Percentiles rank a stretch among this genome's conserved stretches.
phyloP scores from a whole-genome alignment of 2,329 filamentous ascomycete genomes.

The Phyllosticta capitalensis region DNA sequence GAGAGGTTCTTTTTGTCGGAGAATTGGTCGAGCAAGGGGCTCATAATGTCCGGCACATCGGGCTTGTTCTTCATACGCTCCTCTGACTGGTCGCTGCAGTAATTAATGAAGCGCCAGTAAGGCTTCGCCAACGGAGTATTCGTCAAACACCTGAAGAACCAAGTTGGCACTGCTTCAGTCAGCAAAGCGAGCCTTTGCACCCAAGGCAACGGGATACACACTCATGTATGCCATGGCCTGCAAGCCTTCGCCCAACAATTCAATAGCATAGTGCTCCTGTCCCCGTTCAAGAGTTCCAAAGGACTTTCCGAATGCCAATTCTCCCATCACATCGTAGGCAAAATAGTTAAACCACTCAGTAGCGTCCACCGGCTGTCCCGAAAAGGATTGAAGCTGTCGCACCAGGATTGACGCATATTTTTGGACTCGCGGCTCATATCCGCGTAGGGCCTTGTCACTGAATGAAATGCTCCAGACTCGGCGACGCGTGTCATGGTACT shows the following conservation, averaged over 20 bases:
- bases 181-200: background rate
- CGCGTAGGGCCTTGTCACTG: slow-evolving; percentile 15
- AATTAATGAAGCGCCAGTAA: slow-evolving; percentile 23
- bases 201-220: background rate
- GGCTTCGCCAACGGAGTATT: slow-evolving; percentile 22
- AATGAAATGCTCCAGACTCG: slow-evolving; percentile 26
- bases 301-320: slow-evolving; percentile 35
- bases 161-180: slow-evolving; percentile 15
- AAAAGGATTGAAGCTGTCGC: slow-evolving; percentile 16
- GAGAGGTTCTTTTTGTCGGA: background rate
- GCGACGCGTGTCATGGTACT: slow-evolving; percentile 22
- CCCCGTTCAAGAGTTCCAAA: slow-evolving; percentile 29
- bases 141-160: slow-evolving; percentile 24
- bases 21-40: slow-evolving; percentile 1
- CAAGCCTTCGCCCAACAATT: slow-evolving; percentile 8
- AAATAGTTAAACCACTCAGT: slow-evolving; percentile 31
- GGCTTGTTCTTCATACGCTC: slow-evolving; percentile 10
- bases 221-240: background rate
- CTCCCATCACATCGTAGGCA: slow-evolving; percentile 42
- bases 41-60: slow-evolving; percentile 2
- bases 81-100: slow-evolving; percentile 22
- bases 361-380: slow-evolving; percentile 17
- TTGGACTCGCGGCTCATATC: slow-evolving; percentile 2
- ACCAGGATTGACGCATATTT: background rate
- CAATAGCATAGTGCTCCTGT: slow-evolving; percentile 23